Base-by-base conservation (phyloP, 306 rosid genomes). In the Quercus berberidifolia region DNA sequence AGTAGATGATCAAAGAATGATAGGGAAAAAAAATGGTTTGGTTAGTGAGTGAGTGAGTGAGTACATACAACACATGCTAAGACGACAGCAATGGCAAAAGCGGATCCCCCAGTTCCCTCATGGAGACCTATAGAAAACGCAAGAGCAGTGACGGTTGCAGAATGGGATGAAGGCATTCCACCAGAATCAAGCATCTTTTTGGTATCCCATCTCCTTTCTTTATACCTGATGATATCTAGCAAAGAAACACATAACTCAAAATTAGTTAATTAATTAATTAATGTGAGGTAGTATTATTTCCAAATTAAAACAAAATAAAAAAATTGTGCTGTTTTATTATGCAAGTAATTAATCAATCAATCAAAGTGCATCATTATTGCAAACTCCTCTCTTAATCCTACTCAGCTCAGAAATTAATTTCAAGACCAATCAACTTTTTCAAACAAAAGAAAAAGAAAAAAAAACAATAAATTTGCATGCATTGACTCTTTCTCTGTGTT, bases 111-210 rank as follows among this genome's bases (percentile, higher is more conserved):
- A 21, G 90, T 70, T 60, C 99, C 99, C 33, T 93, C 84, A n/a
- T 90, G 92, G 25, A 92, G 87, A 57, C 86, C 92, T 33, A 92
- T 85, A 38, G 99, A 90, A 78, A 81, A 68, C 19, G 92, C 90
- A 54, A 95, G 81, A 71, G 99, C 97, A 11, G 92, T 80, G 78
- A 95, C 97, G 5, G 95, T 89, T 9, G 96, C 93, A 70, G 98
- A 93, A 86, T 95, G 98, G 46, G 99, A 95, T 17, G 98, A 93
- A 81, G 96, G 96, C 96, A 95, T 93, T 74, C 96, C 97, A 20
- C 98, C 94, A 25, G 98, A 95, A 87, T 87, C 90, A 81, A 93
- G 88, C 93, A 95, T 83, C 78, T 90, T 85, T 83, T 90, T 88
- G 11, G 99, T 85, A 78, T 94, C 97, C 97, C 99, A 94, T 86